Percentiles rank a stretch among this genome's conserved stretches.
Evolutionary conservation across 805 yeast genomes (phyloP).

Genomic region (Naumovozyma baii): DNA sequence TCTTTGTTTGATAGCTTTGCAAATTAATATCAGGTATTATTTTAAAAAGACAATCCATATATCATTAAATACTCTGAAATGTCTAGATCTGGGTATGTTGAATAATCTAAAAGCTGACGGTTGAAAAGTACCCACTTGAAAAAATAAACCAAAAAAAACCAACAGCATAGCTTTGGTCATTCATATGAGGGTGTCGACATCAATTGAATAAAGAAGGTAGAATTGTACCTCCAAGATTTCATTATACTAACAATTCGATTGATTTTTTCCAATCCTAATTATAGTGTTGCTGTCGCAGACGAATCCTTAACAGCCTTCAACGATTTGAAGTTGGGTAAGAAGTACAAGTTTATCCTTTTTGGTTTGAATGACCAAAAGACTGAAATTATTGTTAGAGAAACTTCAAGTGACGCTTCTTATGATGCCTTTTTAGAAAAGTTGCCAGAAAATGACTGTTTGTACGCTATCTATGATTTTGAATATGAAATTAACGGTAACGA

Average conservation of each 20-base stretch:
- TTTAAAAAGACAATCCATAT: background rate
- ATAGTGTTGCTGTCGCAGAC: conserved; percentile 74
- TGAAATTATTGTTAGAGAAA: conserved; percentile 79
- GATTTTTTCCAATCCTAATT: background rate
- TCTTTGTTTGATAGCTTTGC: too few species aligned
- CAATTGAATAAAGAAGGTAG: too few species aligned
- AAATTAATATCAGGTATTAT: too few species aligned
- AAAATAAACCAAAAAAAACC: too few species aligned
- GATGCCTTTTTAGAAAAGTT: conserved; percentile 79
- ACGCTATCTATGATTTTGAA: conserved; percentile 95
- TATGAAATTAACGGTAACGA: conserved; percentile 83
- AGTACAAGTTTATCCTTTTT: conserved; percentile 73
- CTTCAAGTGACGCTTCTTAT: conserved; percentile 66
- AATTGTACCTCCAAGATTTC: background rate
- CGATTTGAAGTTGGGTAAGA: conserved; percentile 90
- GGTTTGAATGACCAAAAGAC: conserved; percentile 79
- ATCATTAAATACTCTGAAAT: conserved; percentile 8
- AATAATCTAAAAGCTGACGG: too few species aligned
- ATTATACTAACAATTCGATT: conserved; percentile 1
- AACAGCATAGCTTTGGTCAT: too few species aligned
- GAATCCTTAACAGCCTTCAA: conserved; percentile 91
- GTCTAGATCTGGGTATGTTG: conserved; percentile 34
- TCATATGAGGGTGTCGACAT: background rate
- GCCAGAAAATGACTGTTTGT: conserved; percentile 93
- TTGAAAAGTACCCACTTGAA: too few species aligned